Percentiles rank a stretch among this genome's conserved stretches.
These are phyloP conservation scores for Melampsora americana DNA, from an alignment of 1,284 basidiomycete genomes.

Conservation along the genomic window DNA sequence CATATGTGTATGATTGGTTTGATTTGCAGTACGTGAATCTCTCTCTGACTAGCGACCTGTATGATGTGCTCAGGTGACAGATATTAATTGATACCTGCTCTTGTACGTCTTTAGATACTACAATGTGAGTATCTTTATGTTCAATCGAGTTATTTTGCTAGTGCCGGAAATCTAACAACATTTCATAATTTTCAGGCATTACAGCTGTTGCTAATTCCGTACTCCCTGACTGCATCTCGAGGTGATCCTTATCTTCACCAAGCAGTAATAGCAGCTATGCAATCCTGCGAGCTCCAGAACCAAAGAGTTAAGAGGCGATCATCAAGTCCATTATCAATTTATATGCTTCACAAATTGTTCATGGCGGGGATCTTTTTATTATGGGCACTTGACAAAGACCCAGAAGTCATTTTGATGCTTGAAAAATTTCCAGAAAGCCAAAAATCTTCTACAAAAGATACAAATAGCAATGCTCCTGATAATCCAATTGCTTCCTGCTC, in stretches of 20 bases:
- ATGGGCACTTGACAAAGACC: conserved; percentile 34
- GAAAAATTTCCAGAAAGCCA: background rate
- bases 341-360: conserved; percentile 36
- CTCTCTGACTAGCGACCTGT: background rate
- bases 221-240: conserved; percentile 18
- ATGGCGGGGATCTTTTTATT: conserved; percentile 36
- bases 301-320: conserved; percentile 15
- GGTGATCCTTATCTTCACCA: conserved; percentile 23
- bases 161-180: background rate
- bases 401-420: background rate
- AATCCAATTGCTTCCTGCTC: conserved; percentile 19
- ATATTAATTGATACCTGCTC: background rate
- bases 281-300: conserved; percentile 28
- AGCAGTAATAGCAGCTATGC: conserved; percentile 29
- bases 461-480: background rate
- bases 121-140: conserved; percentile 7
- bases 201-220: conserved; percentile 34
- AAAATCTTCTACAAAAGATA: background rate
- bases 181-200: conserved; percentile 7
- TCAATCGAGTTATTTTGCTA: background rate
- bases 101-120: conserved; percentile 10
- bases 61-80: background rate
- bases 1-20: conserved; percentile 33
- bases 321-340: conserved; percentile 25
- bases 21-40: conserved; percentile 28